Conservation (phyloP, 2,329 filamentous ascomycete species). For the Monosporascus sp. region DNA sequence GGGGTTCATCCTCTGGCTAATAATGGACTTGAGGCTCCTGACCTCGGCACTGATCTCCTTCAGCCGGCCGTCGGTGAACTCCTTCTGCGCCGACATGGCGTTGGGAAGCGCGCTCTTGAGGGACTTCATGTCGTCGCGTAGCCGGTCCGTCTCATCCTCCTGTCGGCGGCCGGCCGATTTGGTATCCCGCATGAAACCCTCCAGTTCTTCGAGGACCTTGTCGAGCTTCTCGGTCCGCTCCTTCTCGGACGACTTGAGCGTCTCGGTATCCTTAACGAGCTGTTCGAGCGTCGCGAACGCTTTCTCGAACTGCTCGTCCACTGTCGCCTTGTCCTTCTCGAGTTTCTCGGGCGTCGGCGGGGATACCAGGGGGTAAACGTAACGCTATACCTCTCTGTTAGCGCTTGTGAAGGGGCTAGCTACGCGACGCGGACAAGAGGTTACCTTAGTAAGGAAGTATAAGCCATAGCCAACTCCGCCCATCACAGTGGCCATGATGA, state of each 20-base stretch:
- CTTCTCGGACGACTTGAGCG: constrained; percentile 81
- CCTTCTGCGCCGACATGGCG: constrained; percentile 82
- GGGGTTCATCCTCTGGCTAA: constrained; percentile 56
- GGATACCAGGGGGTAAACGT: constrained; percentile 83
- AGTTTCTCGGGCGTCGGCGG: constrained; percentile 91
- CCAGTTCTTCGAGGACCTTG: constrained; percentile 73
- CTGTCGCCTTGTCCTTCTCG: constrained; percentile 86
- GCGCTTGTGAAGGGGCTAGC: neutral
- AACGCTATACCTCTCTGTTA: constrained; percentile 56
- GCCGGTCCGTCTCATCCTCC: constrained; percentile 80
- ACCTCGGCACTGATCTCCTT: constrained; percentile 83
- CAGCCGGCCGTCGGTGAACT: constrained; percentile 72
- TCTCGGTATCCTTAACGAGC: constrained; percentile 81
- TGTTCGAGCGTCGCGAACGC: constrained; percentile 91
- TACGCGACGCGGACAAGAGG: constrained; percentile 2
- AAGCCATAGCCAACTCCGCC: constrained; percentile 85
- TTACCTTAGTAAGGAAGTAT: constrained; percentile 80
- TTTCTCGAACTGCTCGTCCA: constrained; percentile 90
- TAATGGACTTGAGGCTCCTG: constrained; percentile 84
- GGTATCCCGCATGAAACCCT: constrained; percentile 73
- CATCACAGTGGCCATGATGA: constrained; percentile 97
- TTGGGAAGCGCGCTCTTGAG: constrained; percentile 83
- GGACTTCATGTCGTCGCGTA: constrained; percentile 78
- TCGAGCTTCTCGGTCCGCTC: constrained; percentile 80
- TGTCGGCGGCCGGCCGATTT: constrained; percentile 76